phyloP scores from a whole-genome alignment of 2,329 filamentous ascomycete genomes.

The Coniella lustricola region DNA sequence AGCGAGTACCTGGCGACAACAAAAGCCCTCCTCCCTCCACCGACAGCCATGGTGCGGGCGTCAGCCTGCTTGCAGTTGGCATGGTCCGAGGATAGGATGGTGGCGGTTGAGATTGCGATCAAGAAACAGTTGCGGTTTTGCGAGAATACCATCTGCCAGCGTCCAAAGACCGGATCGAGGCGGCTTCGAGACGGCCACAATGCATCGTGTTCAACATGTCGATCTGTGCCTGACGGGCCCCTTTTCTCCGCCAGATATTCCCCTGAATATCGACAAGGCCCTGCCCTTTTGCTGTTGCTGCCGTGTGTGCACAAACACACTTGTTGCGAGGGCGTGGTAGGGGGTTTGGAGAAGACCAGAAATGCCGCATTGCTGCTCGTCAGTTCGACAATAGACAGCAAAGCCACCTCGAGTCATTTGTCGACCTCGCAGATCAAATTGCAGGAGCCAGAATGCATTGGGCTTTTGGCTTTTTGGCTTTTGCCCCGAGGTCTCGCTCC shows the following conservation, averaged over 20 bases:
- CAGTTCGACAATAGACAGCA: no score
- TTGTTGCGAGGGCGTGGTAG: no score
- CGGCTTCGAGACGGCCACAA: background rate
- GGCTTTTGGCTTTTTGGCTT: no score
- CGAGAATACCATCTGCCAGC: slow-evolving; percentile 5
- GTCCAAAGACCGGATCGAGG: background rate
- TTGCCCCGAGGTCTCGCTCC: no score
- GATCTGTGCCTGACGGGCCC: background rate
- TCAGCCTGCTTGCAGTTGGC: background rate
- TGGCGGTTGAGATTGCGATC: slow-evolving; percentile 9
- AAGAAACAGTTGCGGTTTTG: slow-evolving; percentile 4
- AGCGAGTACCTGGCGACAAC: background rate
- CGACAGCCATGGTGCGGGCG: background rate
- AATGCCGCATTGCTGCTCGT: no score
- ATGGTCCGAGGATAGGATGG: background rate
- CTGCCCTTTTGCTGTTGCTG: background rate
- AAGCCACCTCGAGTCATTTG: no score
- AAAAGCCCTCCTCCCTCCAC: slow-evolving; percentile 3
- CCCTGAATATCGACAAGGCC: background rate
- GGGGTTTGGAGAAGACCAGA: no score
- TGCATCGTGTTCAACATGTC: background rate
- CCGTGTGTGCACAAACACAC: no score
- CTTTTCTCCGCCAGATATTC: background rate
- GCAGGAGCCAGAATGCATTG: no score
- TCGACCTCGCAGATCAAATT: no score